phyloP scores from a whole-genome alignment of 495 filamentous ascomycete species.

The Rusavskia elegans region DNA sequence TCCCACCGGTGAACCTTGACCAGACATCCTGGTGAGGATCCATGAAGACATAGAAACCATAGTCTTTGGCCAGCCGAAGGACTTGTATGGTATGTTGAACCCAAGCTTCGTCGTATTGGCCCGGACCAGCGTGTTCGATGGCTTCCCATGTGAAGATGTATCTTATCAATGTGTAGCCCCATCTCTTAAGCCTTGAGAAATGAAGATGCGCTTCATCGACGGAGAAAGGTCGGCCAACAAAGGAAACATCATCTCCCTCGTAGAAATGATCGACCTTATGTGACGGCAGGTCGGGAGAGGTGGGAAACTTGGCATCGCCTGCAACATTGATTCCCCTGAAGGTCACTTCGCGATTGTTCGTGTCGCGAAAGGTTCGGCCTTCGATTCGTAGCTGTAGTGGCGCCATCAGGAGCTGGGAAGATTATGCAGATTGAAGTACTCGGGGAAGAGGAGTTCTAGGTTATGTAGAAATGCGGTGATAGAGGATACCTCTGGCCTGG shows the following conservation, averaged over 20 bases:
- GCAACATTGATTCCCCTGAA: slow-evolving; percentile 56
- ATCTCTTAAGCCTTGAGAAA: slow-evolving; percentile 72
- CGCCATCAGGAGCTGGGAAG: slow-evolving; percentile 17
- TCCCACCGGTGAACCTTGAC: slow-evolving; percentile 88
- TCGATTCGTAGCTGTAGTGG: slow-evolving; percentile 54
- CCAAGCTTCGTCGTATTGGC: slow-evolving; percentile 88
- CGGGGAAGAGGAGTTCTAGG: neutral
- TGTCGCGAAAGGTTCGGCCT: slow-evolving; percentile 61
- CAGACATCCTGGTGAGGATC: slow-evolving; percentile 97
- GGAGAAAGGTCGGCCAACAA: slow-evolving; percentile 70
- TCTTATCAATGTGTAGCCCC: slow-evolving; percentile 87
- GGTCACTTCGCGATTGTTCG: slow-evolving; percentile 49
- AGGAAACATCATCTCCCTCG: slow-evolving; percentile 82
- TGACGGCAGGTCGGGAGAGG: slow-evolving; percentile 62
- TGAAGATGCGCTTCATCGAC: slow-evolving; percentile 71
- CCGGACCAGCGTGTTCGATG: slow-evolving; percentile 89
- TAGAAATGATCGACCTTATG: slow-evolving; percentile 70
- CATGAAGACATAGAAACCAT: slow-evolving; percentile 94
- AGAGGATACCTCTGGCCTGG: no score
- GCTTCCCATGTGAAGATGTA: slow-evolving; percentile 99
- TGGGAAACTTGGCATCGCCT: slow-evolving; percentile 57
- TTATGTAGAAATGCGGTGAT: neutral
- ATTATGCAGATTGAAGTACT: neutral
- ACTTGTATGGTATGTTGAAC: slow-evolving; percentile 77
- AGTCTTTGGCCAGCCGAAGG: slow-evolving; percentile 66